phyloP scores from a whole-genome alignment of 805 yeast genomes.

The Grigorovia transvaalensis region DNA sequence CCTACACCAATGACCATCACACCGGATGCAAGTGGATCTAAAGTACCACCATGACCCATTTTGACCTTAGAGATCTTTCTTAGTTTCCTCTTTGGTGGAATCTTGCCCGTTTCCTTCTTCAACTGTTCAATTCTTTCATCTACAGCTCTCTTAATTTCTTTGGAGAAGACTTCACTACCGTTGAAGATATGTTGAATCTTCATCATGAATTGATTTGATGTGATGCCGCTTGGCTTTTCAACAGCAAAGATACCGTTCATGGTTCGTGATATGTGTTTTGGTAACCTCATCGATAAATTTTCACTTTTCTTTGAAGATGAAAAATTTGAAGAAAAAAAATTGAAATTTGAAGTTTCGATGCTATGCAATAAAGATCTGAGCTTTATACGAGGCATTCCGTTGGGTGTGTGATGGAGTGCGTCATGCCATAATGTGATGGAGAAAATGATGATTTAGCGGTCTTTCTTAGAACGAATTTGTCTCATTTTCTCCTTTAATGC shows the following conservation, averaged over 20 bases:
- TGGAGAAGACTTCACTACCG: conserved; percentile 45
- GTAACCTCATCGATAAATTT: neutral
- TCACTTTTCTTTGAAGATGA: neutral
- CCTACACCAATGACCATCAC: conserved; percentile 90
- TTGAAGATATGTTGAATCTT: conserved; percentile 56
- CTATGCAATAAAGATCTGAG: neutral
- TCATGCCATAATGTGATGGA: neutral
- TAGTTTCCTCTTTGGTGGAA: conserved; percentile 42
- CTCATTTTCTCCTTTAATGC: conserved; percentile 46
- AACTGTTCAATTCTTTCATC: conserved; percentile 35
- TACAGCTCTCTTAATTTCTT: conserved; percentile 41
- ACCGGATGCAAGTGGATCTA: conserved; percentile 95
- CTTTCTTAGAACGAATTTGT: conserved; percentile 27
- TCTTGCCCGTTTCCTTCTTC: conserved; percentile 32
- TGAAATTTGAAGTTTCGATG: neutral
- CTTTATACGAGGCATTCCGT: neutral
- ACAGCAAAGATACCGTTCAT: conserved; percentile 95
- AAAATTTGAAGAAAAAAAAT: neutral
- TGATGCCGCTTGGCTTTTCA: conserved; percentile 76
- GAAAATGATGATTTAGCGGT: neutral
- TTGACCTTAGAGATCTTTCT: conserved; percentile 52
- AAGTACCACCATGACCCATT: conserved; percentile 97
- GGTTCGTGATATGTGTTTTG: neutral
- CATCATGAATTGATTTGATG: conserved; percentile 66
- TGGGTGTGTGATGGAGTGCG: neutral